Conservation (phyloP, 768 basidiomycete genomes). For the Nidularia sp. region DNA sequence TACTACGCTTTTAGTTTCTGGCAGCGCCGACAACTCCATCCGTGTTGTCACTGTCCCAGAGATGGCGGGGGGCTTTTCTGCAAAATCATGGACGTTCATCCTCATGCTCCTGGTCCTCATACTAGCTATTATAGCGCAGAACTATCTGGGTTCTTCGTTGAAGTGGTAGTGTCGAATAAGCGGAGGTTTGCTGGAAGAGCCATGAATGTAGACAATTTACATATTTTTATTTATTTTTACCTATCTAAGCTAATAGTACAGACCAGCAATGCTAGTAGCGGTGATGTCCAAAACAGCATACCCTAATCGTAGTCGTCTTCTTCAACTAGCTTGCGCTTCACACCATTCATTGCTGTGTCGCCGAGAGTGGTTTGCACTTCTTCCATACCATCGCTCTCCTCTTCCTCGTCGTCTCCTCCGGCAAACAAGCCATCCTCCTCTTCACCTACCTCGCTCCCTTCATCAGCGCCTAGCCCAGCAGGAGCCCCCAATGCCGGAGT, state of each 20-base stretch:
- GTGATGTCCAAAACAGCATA: conserved; percentile 20
- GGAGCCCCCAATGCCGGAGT: conserved; percentile 31
- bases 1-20: conserved; percentile 78
- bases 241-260: no score
- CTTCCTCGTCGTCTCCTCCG: conserved; percentile 69
- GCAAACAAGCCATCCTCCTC: conserved; percentile 79
- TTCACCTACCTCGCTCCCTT: conserved; percentile 67
- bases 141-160: no score
- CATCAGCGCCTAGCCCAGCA: conserved; percentile 34
- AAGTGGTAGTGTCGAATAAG: no score
- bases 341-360: conserved; percentile 48
- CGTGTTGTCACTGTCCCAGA: conserved; percentile 51
- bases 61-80: conserved; percentile 59
- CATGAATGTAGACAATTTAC: no score
- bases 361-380: conserved; percentile 56
- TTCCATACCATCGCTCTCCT: conserved; percentile 82
- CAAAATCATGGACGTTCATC: conserved; percentile 32
- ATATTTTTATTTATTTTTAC: no score
- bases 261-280: conserved; percentile 34
- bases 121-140: not conserved
- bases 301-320: conserved; percentile 81
- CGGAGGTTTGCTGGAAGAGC: no score
- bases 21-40: conserved; percentile 86
- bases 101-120: no score
- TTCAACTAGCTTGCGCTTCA: conserved; percentile 78